Percentiles rank a stretch among this genome's conserved stretches.
Evolutionary conservation across 768 basidiomycete species (phyloP).

Genomic region (Tulasnella sp.): DNA sequence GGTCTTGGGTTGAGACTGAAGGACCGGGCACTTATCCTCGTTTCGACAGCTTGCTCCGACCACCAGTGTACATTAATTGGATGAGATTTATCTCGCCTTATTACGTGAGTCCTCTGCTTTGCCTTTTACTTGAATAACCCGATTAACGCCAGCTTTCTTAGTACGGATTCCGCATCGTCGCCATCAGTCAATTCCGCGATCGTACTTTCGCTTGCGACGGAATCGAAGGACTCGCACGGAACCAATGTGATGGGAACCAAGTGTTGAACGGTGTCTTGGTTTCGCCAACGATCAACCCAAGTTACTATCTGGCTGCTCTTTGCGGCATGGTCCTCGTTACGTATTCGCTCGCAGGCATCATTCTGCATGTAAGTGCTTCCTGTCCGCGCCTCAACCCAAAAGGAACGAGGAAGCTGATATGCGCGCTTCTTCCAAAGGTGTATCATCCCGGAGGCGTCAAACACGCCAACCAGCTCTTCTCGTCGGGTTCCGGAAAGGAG

Average conservation of each 20-base stretch:
- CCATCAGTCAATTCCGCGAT: slow-evolving; percentile 48
- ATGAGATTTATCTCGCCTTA: slow-evolving; percentile 48
- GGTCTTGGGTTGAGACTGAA: slow-evolving; percentile 24
- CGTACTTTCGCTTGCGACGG: slow-evolving; percentile 44
- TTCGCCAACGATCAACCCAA: slow-evolving; percentile 40
- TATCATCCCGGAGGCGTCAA: slow-evolving; percentile 46
- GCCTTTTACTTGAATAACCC: neutral
- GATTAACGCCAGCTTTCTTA: neutral
- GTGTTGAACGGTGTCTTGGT: slow-evolving; percentile 48
- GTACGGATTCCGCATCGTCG: slow-evolving; percentile 47
- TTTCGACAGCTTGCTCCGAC: slow-evolving; percentile 33
- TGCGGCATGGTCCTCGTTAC: slow-evolving; percentile 43
- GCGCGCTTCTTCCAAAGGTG: slow-evolving; percentile 33
- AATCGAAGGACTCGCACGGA: slow-evolving; percentile 40
- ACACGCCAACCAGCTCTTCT: slow-evolving; percentile 43
- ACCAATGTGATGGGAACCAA: slow-evolving; percentile 46
- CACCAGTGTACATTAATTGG: slow-evolving; percentile 47
- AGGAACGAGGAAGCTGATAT: slow-evolving; percentile 18
- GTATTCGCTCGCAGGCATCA: slow-evolving; percentile 42
- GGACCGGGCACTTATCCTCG: neutral
- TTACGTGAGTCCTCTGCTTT: slow-evolving; percentile 38
- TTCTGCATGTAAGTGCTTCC: slow-evolving; percentile 42
- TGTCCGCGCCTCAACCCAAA: neutral
- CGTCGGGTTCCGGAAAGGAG: slow-evolving; percentile 34
- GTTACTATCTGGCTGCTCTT: slow-evolving; percentile 40